Conservation (phyloP, 2,329 filamentous ascomycete genomes). For the Fusarium hostae region DNA sequence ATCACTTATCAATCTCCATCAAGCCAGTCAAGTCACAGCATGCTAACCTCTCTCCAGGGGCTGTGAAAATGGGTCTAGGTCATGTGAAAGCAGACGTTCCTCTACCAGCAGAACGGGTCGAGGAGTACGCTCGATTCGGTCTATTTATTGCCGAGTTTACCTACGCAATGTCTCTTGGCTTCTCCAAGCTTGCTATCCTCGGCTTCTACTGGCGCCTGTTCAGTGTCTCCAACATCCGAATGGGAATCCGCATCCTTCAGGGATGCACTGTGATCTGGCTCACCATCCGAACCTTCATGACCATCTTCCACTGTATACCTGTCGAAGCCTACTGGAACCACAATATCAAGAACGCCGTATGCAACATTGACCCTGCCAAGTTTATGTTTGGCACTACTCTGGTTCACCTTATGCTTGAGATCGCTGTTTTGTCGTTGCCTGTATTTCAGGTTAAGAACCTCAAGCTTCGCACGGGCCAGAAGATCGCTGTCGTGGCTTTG, state of each 20-base stretch:
- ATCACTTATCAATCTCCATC: too few species aligned
- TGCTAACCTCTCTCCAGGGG: constrained; percentile 17
- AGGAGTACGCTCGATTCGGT: constrained; percentile 27
- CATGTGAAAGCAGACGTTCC: constrained; percentile 20
- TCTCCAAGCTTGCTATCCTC: constrained; percentile 32
- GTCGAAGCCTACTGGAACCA: constrained; percentile 29
- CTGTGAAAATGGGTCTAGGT: constrained; percentile 19
- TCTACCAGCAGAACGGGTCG: constrained; percentile 6
- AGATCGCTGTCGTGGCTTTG: constrained; percentile 30
- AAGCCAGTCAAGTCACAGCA: neutral
- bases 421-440: constrained; percentile 28
- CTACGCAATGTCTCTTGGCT: constrained; percentile 28
- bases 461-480: constrained; percentile 22
- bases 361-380: constrained; percentile 25
- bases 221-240: constrained; percentile 24
- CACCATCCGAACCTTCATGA: constrained; percentile 34
- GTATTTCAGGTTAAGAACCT: constrained; percentile 31
- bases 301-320: constrained; percentile 29
- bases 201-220: constrained; percentile 33
- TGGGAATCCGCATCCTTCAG: constrained; percentile 29
- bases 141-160: constrained; percentile 29
- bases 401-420: constrained; percentile 27
- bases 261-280: constrained; percentile 30
- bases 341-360: constrained; percentile 28
- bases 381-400: constrained; percentile 35